These are phyloP conservation scores for Mycena chlorophos DNA, from an alignment of 768 basidiomycete species.

Conservation along the genomic window DNA sequence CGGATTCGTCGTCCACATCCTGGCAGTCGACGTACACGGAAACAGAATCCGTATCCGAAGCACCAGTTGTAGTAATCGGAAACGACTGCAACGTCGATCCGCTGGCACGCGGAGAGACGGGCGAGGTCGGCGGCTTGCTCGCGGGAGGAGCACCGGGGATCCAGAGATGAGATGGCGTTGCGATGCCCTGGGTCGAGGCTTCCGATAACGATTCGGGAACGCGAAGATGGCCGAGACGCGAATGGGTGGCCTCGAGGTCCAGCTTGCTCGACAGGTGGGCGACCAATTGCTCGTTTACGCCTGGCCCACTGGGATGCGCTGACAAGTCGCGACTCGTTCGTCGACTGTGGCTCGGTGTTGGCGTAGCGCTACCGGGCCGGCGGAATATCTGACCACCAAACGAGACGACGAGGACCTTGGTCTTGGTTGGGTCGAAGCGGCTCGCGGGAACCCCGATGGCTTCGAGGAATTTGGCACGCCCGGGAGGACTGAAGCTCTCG, in stretches of 20 bases:
- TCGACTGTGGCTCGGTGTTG: slow-evolving; percentile 27
- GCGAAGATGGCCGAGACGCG: background rate
- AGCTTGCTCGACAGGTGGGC: background rate
- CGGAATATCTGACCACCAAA: slow-evolving; percentile 80
- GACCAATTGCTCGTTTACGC: background rate
- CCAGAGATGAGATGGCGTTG: slow-evolving; percentile 55
- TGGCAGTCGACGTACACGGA: background rate
- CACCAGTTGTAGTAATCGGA: slow-evolving; percentile 37
- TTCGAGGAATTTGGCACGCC: slow-evolving; percentile 54
- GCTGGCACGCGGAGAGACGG: slow-evolving; percentile 2
- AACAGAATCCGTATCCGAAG: background rate
- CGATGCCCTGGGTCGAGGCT: slow-evolving; percentile 35
- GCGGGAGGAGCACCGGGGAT: slow-evolving; percentile 61
- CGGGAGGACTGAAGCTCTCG: slow-evolving; percentile 51
- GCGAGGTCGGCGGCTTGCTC: slow-evolving; percentile 33
- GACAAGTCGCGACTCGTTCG: slow-evolving; percentile 16
- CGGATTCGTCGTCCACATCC: slow-evolving; percentile 8
- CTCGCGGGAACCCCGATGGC: slow-evolving; percentile 59
- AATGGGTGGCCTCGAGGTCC: background rate
- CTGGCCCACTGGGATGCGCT: background rate
- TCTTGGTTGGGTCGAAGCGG: slow-evolving; percentile 45
- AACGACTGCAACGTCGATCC: slow-evolving; percentile 30
- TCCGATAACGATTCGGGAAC: slow-evolving; percentile 18
- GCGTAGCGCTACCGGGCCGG: slow-evolving; percentile 43
- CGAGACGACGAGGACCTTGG: slow-evolving; percentile 72